Evolutionary conservation across 2,329 filamentous ascomycete genomes (phyloP).

Genomic region (Nannizzia gypsea): DNA sequence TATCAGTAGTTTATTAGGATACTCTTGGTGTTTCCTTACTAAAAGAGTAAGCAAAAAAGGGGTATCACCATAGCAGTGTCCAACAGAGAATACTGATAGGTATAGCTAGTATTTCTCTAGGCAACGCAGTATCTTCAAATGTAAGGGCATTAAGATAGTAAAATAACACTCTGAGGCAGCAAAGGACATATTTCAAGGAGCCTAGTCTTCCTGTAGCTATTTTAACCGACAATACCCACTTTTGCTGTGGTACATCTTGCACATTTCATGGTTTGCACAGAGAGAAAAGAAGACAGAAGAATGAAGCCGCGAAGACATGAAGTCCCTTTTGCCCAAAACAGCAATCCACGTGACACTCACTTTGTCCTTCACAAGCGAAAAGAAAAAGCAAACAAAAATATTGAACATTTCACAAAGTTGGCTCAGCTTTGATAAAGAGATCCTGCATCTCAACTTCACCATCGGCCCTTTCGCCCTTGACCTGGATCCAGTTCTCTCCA

Average conservation of each 20-base stretch:
- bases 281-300: not conserved
- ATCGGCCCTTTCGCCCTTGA: constrained; percentile 18
- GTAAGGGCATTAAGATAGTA: not conserved
- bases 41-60: not conserved
- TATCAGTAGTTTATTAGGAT: not conserved
- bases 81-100: not conserved
- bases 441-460: constrained; percentile 11
- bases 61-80: not conserved
- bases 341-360: not conserved
- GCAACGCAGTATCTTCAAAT: not conserved
- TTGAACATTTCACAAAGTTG: constrained; percentile 4
- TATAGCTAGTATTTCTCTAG: not conserved
- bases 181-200: not conserved
- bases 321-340: not conserved
- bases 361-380: not conserved
- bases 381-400: not conserved
- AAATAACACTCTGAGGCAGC: not conserved
- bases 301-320: not conserved
- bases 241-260: no score
- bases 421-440: constrained; percentile 18
- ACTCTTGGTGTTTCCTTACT: not conserved
- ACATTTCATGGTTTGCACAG: not conserved
- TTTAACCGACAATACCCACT: no score
- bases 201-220: not conserved
- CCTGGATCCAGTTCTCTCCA: constrained; percentile 17